phyloP scores from a whole-genome alignment of 495 filamentous ascomycete species.

The Trichoderma gamsii region DNA sequence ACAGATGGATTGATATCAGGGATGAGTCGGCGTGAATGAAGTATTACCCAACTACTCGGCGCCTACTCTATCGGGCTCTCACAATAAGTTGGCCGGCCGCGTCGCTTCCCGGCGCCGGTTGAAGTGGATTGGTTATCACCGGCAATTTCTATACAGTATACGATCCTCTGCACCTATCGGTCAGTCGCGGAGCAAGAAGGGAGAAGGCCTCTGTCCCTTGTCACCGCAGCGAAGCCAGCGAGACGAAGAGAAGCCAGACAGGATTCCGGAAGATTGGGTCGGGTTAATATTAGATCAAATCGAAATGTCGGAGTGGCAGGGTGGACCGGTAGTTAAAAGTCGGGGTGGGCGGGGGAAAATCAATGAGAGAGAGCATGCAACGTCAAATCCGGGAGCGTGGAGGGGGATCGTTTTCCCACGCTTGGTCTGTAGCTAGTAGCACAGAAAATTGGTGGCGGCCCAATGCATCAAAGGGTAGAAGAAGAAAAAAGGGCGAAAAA shows the following conservation, averaged over 20 bases:
- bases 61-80: not conserved
- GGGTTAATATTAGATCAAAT: slow-evolving; percentile 3
- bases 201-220: not conserved
- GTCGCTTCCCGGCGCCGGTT: not conserved
- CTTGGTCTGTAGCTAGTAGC: slow-evolving; percentile 10
- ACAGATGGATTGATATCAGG: not conserved
- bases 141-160: not conserved
- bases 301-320: slow-evolving; percentile 12
- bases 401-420: slow-evolving; percentile 21
- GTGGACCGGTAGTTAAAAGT: slow-evolving; percentile 10
- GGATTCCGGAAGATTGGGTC: slow-evolving; percentile 8
- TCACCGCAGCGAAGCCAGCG: not conserved
- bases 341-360: not conserved
- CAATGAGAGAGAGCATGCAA: not conserved
- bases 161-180: not conserved
- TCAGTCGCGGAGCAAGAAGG: not conserved
- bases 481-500: slow-evolving; percentile 18
- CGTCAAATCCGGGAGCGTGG: slow-evolving; percentile 4
- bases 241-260: slow-evolving; percentile 5
- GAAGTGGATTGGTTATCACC: not conserved
- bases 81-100: not conserved
- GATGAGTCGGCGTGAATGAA: not conserved
- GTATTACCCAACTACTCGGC: not conserved
- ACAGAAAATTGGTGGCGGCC: slow-evolving; percentile 20
- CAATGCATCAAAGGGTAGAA: slow-evolving; percentile 21